Conservation (phyloP, 495 filamentous ascomycete genomes). For the Neurospora pannonica region DNA sequence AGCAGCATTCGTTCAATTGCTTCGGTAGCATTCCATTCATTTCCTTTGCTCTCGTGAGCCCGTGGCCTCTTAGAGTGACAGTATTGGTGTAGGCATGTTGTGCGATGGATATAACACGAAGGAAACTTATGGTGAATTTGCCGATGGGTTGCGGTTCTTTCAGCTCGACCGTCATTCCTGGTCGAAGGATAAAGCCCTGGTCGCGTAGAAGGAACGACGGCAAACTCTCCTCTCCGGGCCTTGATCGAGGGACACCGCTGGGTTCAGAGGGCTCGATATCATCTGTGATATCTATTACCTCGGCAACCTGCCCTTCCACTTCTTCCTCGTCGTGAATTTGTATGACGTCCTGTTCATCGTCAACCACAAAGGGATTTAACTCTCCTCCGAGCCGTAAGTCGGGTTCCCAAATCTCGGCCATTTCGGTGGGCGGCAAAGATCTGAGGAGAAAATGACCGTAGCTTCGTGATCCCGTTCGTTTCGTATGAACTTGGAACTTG, state of each 20-base stretch:
- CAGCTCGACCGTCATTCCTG: slow-evolving; percentile 1
- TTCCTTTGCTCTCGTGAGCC: not conserved
- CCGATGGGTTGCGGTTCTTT: not conserved
- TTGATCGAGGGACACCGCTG: not conserved
- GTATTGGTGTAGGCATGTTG: not conserved
- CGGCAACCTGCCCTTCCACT: not conserved
- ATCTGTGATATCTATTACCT: slow-evolving; percentile 9
- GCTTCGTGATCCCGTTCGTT: not conserved
- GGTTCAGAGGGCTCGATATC: fast-evolving
- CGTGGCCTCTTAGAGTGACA: slow-evolving; percentile 3
- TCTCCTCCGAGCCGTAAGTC: not conserved
- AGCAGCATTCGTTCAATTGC: slow-evolving; percentile 29
- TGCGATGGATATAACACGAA: slow-evolving; percentile 5
- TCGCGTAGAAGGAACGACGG: not conserved
- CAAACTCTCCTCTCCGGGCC: not conserved
- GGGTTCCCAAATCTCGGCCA: not conserved
- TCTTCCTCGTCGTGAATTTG: not conserved
- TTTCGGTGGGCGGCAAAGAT: not conserved
- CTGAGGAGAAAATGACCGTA: no score
- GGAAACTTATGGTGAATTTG: not conserved
- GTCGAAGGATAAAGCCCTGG: not conserved
- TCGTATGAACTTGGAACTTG: not conserved
- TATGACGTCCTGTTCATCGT: not conserved
- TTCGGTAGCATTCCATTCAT: not conserved
- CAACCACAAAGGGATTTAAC: not conserved